Conservation (phyloP, 805 yeast species). For the Kodamaea lidongshanica region DNA sequence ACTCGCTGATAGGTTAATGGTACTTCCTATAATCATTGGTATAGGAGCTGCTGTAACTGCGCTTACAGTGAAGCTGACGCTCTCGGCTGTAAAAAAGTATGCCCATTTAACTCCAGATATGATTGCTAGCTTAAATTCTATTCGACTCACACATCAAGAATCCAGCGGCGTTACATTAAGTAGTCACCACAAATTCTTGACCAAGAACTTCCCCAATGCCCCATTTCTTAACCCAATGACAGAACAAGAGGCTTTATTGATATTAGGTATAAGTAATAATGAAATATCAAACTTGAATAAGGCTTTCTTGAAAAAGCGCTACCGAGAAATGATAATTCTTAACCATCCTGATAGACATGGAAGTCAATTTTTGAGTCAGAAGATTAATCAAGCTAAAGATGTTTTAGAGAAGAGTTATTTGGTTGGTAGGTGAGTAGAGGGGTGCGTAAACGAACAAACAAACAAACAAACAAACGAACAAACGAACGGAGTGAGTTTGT, state of each 20-base stretch:
- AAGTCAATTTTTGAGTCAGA: conserved; percentile 34
- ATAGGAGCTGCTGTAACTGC: conserved; percentile 50
- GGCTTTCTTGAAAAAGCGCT: conserved; percentile 26
- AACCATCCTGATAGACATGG: conserved; percentile 42
- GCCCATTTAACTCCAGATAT: conserved; percentile 25
- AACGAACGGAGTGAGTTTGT: too few relatives aligned
- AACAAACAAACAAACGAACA: too few relatives aligned
- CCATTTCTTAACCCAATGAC: conserved; percentile 36
- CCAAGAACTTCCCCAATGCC: conserved; percentile 15
- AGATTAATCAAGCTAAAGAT: conserved; percentile 40
- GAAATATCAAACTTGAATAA: conserved; percentile 26
- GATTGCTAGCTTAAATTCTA: conserved; percentile 32
- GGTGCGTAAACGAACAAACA: too few relatives aligned
- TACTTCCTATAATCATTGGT: conserved; percentile 49
- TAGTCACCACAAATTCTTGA: conserved; percentile 13
- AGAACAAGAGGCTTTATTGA: conserved; percentile 36
- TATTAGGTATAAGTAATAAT: conserved; percentile 37
- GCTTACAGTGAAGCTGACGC: conserved; percentile 32
- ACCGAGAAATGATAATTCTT: conserved; percentile 33
- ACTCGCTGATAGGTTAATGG: conserved; percentile 7
- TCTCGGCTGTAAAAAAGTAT: conserved; percentile 26
- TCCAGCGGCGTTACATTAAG: conserved; percentile 1
- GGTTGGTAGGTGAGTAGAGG: conserved; percentile 13
- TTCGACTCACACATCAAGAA: conserved; percentile 11
- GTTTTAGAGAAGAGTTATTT: conserved; percentile 35